These are phyloP conservation scores for Fusarium kyushuense DNA, from an alignment of 2,329 filamentous ascomycete genomes.

Conservation along the genomic window DNA sequence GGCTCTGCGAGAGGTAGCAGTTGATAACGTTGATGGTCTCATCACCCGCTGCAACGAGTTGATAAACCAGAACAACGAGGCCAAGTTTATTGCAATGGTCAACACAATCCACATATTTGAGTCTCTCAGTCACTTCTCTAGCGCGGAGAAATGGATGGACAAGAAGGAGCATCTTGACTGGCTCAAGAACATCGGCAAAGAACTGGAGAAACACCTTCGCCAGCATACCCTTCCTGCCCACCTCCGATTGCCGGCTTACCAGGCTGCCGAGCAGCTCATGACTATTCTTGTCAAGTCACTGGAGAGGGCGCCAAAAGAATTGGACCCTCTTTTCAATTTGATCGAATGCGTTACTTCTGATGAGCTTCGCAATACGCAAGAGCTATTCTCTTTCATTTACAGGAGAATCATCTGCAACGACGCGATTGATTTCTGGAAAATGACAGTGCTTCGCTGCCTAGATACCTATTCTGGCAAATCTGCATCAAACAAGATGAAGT, in stretches of 20 bases:
- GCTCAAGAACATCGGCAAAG: constrained; percentile 77
- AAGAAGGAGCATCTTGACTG: constrained; percentile 71
- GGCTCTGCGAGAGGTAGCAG: constrained; percentile 78
- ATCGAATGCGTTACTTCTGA: constrained; percentile 87
- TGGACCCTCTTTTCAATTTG: constrained; percentile 86
- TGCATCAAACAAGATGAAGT: constrained; percentile 89
- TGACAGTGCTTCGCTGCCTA: constrained; percentile 84
- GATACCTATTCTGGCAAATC: constrained; percentile 85
- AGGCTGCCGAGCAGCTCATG: constrained; percentile 90
- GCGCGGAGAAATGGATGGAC: constrained; percentile 77
- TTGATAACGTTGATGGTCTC: constrained; percentile 78
- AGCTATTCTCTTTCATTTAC: constrained; percentile 86
- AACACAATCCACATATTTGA: constrained; percentile 90
- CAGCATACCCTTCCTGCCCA: constrained; percentile 75
- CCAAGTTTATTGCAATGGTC: constrained; percentile 76
- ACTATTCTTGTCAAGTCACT: constrained; percentile 85
- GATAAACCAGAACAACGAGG: constrained; percentile 75
- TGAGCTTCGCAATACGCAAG: constrained; percentile 81
- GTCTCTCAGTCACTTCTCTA: constrained; percentile 76
- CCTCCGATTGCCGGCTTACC: constrained; percentile 86
- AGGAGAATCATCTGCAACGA: constrained; percentile 84
- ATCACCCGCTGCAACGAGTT: constrained; percentile 74
- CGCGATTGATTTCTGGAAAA: constrained; percentile 87
- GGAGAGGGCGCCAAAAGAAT: constrained; percentile 76
- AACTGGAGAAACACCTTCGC: constrained; percentile 80